Conservation (phyloP, 2,329 filamentous ascomycete species). For the Fusarium sp. region DNA sequence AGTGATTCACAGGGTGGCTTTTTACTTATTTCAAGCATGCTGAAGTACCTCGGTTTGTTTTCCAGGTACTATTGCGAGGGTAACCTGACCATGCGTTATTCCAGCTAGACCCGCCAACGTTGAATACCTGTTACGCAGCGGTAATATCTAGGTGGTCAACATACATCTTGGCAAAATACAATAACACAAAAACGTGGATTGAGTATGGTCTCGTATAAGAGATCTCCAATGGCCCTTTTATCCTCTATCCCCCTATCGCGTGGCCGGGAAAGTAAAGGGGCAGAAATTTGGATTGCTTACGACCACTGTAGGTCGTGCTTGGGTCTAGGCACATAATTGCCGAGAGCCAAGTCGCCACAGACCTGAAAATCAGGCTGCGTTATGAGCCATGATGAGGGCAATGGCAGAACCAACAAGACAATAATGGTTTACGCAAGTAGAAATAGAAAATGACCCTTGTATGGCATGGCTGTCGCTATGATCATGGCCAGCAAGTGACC, state of each 20-base stretch:
- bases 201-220: neutral
- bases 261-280: neutral
- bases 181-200: neutral
- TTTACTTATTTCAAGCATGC: too few relatives aligned
- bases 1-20: too few relatives aligned
- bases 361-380: neutral
- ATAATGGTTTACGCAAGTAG: neutral
- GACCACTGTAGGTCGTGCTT: conserved; percentile 1
- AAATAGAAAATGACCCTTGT: neutral
- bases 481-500: neutral
- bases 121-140: neutral
- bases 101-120: too few relatives aligned
- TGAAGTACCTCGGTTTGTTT: too few relatives aligned
- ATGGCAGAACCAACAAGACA: neutral
- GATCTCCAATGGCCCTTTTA: neutral
- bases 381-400: neutral
- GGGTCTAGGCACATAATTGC: conserved; percentile 29
- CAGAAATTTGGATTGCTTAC: conserved; percentile 1
- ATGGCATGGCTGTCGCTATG: conserved; percentile 13
- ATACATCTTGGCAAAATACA: neutral
- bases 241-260: neutral
- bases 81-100: too few relatives aligned
- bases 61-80: too few relatives aligned
- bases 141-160: neutral
- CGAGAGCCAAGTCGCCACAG: conserved; percentile 29